Percentiles rank a stretch among this genome's conserved stretches.
phyloP scores from a whole-genome alignment of 2,329 filamentous ascomycete genomes.

The Lachnum nothofagi region DNA sequence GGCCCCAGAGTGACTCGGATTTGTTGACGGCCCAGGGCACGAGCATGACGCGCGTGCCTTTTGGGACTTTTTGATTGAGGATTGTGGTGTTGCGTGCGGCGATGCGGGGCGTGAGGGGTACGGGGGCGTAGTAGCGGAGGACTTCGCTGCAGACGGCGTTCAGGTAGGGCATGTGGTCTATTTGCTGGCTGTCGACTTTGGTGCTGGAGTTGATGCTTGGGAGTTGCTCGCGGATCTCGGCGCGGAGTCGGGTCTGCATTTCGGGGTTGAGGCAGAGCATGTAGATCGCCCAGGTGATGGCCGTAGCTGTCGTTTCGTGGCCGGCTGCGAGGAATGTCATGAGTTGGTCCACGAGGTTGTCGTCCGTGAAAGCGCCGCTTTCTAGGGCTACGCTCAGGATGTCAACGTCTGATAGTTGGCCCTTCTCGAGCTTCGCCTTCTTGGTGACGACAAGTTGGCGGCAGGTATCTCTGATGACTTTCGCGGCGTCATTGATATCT shows the following conservation, averaged over 20 bases:
- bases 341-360: conserved; percentile 78
- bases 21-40: conserved; percentile 64
- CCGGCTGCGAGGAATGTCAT: conserved; percentile 66
- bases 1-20: conserved; percentile 66
- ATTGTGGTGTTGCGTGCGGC: conserved; percentile 61
- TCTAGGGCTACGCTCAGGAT: conserved; percentile 77
- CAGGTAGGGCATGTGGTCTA: conserved; percentile 74
- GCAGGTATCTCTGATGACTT: conserved; percentile 60
- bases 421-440: conserved; percentile 49
- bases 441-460: conserved; percentile 66
- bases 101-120: conserved; percentile 65
- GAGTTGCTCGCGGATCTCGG: conserved; percentile 60
- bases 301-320: conserved; percentile 72
- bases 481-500: conserved; percentile 52
- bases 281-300: conserved; percentile 72
- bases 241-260: conserved; percentile 61
- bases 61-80: conserved; percentile 59
- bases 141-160: conserved; percentile 75
- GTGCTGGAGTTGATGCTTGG: conserved; percentile 41
- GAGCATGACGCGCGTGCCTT: conserved; percentile 65
- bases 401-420: conserved; percentile 55
- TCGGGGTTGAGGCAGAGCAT: conserved; percentile 61
- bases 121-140: conserved; percentile 67
- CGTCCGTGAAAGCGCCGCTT: conserved; percentile 69
- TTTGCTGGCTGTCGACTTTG: conserved; percentile 48